Conservation (phyloP, 805 yeast species). For the Maudiozyma bulderi region DNA sequence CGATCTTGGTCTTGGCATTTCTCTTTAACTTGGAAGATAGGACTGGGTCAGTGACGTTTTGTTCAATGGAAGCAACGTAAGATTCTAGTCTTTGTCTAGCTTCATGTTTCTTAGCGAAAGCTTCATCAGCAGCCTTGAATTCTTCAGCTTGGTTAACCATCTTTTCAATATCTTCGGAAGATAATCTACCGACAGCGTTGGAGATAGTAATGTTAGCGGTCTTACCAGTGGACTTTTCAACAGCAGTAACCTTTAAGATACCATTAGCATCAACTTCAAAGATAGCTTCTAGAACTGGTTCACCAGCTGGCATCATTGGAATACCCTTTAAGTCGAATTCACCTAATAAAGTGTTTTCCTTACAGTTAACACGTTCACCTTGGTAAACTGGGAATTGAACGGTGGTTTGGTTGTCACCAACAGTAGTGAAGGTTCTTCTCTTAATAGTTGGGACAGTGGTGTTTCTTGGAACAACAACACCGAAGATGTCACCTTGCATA, state of each 20-base stretch:
- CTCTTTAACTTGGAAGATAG: constrained; percentile 95
- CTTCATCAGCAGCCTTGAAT: constrained; percentile 98
- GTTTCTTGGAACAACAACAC: constrained; percentile 98
- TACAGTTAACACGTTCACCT: constrained; percentile 99
- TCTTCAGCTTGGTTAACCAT: constrained; percentile 94
- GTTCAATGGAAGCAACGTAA: constrained; percentile 91
- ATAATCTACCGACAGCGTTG: constrained; percentile 97
- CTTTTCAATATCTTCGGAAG: constrained; percentile 75
- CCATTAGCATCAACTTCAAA: constrained; percentile 99
- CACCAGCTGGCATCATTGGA: constrained; percentile 98
- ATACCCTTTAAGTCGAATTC: constrained; percentile 97
- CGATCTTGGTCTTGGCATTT: constrained; percentile 94
- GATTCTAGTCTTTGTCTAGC: constrained; percentile 98
- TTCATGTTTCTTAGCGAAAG: constrained; percentile 87
- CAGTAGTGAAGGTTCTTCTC: constrained; percentile 98
- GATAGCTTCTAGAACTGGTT: constrained; percentile 97
- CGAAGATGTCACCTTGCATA: constrained; percentile 98
- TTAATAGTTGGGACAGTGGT: constrained; percentile 98
- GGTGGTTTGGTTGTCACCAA: constrained; percentile 96
- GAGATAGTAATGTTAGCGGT: constrained; percentile 97
- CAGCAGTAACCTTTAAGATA: constrained; percentile 97
- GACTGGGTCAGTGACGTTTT: constrained; percentile 96
- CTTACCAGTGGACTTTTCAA: constrained; percentile 97
- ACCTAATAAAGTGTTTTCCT: constrained; percentile 95
- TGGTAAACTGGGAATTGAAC: constrained; percentile 98